Base-by-base conservation (phyloP, 2,329 filamentous ascomycete species). In the Aspergillus tamarii region DNA sequence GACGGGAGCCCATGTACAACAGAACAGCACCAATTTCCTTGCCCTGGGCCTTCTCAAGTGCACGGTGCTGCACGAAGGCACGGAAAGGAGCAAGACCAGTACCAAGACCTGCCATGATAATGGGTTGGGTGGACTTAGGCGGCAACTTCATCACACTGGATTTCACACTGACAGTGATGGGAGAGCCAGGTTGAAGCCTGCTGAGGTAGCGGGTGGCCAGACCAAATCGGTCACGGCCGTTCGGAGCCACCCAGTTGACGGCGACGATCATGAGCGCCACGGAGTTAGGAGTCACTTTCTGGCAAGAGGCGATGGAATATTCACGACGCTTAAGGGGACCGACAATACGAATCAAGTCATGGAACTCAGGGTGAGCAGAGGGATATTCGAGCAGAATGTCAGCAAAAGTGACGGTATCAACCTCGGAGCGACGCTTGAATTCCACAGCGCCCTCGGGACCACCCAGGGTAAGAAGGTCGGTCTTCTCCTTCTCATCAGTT, bases 81-180 rank as follows among this genome's bases (percentile, higher is more conserved):
- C 95, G 93, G 92, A 99, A 99, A n/a, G 95, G 95, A 1, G 95
- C 95, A 26, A 99, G 89, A 76, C 95, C 95, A 0, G 95, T 99
- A 67, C 95, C 95, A n/a, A 98, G 90, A 78, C 95, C 95, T 11
- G 95, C 95, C 94, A 99, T 97, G 84, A 99, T 97, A 76, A 99
- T 89, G 46, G 95, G 95, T 55, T 94, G 92, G 43, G 92, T 95
- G 71, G 94, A 90, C 77, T 89, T 90, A 65, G 87, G 82, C 6
- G 95, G 95, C n/a, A 99, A 87, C 83, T 98, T 99, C 95, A 99
- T 99, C 69, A 98, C 95, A 28, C 93, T 97, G 0, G 95, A 93
- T 84, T 99, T 99, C 78, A 99, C 93, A 39, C 92, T 96, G 63
- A 93, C 95, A 3, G 94, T 97, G 67, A 99, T 88, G 39, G 90